phyloP scores from a whole-genome alignment of 257 asterid species.

The Solanum arcanum region DNA sequence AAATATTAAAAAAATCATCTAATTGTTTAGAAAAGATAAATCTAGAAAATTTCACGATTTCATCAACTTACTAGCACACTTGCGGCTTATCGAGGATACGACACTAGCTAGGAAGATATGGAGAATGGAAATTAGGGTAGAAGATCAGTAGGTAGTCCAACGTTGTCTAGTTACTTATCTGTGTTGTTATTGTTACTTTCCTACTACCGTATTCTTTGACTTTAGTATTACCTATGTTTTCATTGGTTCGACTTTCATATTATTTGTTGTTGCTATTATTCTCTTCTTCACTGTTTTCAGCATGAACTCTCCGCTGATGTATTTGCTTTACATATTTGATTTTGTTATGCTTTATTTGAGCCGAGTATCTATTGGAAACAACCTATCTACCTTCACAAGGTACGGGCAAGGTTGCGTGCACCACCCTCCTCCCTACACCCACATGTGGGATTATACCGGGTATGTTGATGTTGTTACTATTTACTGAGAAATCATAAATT shows the following conservation, averaged over 20 bases:
- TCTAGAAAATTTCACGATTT: neutral
- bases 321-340: neutral
- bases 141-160: neutral
- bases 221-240: neutral
- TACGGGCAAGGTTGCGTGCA: neutral
- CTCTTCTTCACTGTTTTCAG: neutral
- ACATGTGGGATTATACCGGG: neutral
- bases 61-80: neutral
- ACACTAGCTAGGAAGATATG: neutral
- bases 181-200: neutral
- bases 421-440: neutral
- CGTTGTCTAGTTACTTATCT: neutral
- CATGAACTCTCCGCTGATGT: neutral
- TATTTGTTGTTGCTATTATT: neutral
- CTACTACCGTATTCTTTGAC: neutral
- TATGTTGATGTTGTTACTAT: neutral
- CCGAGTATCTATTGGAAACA: neutral
- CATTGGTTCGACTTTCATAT: neutral
- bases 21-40: neutral
- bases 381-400: neutral
- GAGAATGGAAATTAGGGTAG: neutral
- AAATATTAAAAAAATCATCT: neutral
- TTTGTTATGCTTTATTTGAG: neutral
- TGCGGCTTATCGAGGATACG: neutral
- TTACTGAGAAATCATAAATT: neutral